Evolutionary conservation across 805 yeast genomes (phyloP).

Genomic region (Tetrapisispora taiwanensis): DNA sequence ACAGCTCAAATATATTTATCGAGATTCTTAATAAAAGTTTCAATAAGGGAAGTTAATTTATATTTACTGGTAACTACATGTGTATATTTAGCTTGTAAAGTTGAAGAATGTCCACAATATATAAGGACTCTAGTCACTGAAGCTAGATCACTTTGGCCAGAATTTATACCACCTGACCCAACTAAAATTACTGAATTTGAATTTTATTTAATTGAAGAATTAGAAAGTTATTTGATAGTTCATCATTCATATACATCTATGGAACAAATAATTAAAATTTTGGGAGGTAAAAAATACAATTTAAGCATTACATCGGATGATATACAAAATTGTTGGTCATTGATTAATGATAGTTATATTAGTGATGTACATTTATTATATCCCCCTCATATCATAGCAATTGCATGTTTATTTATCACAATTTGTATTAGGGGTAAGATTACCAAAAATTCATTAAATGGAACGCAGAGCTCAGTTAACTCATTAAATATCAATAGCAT

Average conservation of each 20-base stretch:
- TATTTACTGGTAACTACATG: constrained; percentile 77
- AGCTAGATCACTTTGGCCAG: constrained; percentile 90
- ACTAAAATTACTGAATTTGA: constrained; percentile 92
- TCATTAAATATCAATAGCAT: not conserved
- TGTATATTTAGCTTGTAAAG: constrained; percentile 81
- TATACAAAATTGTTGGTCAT: constrained; percentile 78
- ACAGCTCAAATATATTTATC: constrained; percentile 80
- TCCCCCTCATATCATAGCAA: constrained; percentile 85
- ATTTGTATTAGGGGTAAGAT: constrained; percentile 27
- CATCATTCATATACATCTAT: constrained; percentile 69
- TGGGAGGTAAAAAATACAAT: constrained; percentile 27
- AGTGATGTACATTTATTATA: constrained; percentile 75
- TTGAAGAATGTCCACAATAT: constrained; percentile 93
- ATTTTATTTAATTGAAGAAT: constrained; percentile 82
- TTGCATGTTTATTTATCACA: constrained; percentile 72
- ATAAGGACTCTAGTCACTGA: constrained; percentile 74
- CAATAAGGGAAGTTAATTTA: constrained; percentile 71
- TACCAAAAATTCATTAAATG: not conserved
- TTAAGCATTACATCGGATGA: constrained; percentile 47
- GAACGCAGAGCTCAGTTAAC: not conserved
- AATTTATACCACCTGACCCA: constrained; percentile 81
- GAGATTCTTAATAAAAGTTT: constrained; percentile 64
- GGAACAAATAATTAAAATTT: constrained; percentile 39
- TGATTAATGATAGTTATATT: constrained; percentile 79
- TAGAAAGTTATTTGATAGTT: constrained; percentile 59